Evolutionary conservation across 2,329 filamentous ascomycete species (phyloP).

Genomic region (Apiospora hydei): DNA sequence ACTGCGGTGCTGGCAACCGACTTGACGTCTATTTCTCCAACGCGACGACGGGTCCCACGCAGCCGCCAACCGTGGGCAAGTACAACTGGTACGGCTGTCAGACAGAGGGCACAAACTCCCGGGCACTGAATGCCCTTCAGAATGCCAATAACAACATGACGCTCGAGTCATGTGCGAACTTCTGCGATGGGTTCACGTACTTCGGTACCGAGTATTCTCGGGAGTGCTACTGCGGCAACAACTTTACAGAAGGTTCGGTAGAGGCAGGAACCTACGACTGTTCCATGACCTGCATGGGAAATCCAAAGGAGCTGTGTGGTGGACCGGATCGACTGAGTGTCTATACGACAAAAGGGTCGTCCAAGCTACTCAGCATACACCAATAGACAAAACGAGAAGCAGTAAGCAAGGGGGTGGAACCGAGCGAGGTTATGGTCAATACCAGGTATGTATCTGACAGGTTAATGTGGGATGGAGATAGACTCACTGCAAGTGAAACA

Average conservation of each 20-base stretch:
- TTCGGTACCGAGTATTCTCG: constrained; percentile 45
- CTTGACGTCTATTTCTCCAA: constrained; percentile 37
- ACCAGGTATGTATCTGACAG: neutral
- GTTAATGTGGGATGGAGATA: neutral
- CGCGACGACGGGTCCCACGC: constrained; percentile 25
- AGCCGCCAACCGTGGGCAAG: constrained; percentile 23
- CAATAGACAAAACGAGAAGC: neutral
- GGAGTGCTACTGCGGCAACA: constrained; percentile 48
- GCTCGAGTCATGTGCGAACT: constrained; percentile 41
- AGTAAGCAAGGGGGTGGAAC: neutral
- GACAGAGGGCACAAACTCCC: constrained; percentile 42
- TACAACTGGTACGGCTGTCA: constrained; percentile 47
- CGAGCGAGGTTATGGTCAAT: neutral
- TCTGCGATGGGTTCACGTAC: constrained; percentile 42
- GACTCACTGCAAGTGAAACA: neutral
- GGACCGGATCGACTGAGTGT: constrained; percentile 41
- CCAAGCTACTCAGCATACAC: neutral
- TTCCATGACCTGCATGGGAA: constrained; percentile 26
- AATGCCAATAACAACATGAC: constrained; percentile 42
- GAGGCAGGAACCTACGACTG: constrained; percentile 6
- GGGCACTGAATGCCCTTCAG: constrained; percentile 41
- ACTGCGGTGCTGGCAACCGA: constrained; percentile 38
- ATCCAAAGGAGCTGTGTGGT: constrained; percentile 39
- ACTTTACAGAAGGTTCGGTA: constrained; percentile 37
- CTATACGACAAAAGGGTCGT: constrained; percentile 30